phyloP scores from a whole-genome alignment of 2,329 filamentous ascomycete species.

The Metarhizium robertsii region DNA sequence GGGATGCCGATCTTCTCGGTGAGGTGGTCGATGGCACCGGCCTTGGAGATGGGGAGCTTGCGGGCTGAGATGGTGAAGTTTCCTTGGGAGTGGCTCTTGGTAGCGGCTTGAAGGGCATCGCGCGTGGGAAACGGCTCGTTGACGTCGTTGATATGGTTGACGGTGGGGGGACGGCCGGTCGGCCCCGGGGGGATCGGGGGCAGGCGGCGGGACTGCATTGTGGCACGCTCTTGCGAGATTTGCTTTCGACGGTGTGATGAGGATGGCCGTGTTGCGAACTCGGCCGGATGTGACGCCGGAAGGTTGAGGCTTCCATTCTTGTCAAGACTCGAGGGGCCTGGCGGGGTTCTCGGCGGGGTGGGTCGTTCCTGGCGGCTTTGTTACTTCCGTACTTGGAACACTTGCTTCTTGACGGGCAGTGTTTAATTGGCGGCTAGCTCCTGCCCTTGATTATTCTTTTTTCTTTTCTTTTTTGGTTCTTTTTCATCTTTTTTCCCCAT shows the following conservation, averaged over 20 bases:
- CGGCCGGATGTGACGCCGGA: not conserved
- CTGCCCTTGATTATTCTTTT: no score
- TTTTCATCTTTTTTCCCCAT: no score
- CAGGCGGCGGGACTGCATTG: not conserved
- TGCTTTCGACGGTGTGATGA: not conserved
- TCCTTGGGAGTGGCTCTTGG: conserved; percentile 47
- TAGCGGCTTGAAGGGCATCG: conserved; percentile 40
- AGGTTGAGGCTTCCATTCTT: not conserved
- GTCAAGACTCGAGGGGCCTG: not conserved
- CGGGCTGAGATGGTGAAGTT: conserved; percentile 70
- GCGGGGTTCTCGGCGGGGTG: not conserved
- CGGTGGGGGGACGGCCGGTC: conserved; percentile 9
- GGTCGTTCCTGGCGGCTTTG: not conserved
- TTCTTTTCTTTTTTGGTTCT: no score
- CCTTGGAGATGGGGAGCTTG: conserved; percentile 91
- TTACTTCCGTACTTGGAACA: not conserved
- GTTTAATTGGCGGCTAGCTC: not conserved
- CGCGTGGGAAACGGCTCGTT: conserved; percentile 48
- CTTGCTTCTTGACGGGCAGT: not conserved
- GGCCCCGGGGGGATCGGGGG: not conserved
- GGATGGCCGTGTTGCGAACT: not conserved
- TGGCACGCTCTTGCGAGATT: not conserved
- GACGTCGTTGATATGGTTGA: conserved; percentile 30
- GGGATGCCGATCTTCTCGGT: conserved; percentile 70
- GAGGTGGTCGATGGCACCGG: conserved; percentile 82